phyloP scores from a whole-genome alignment of 2,329 filamentous ascomycete species.

The Metarhizium humberi region DNA sequence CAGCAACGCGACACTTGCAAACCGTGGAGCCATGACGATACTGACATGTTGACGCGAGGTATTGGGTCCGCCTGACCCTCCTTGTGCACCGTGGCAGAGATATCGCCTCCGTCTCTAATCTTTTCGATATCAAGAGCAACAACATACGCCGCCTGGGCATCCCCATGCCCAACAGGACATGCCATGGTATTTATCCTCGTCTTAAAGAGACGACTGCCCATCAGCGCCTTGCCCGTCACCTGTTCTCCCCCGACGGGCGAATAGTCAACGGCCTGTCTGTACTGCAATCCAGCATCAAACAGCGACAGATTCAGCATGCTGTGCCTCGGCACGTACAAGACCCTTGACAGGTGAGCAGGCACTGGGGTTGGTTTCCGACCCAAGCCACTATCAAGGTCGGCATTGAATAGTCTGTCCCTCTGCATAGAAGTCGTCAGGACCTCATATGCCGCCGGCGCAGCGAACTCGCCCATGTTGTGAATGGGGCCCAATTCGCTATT shows the following conservation, averaged over 20 bases:
- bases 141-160: neutral
- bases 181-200: conserved; percentile 3
- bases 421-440: too few relatives aligned
- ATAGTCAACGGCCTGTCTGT: neutral
- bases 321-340: conserved; percentile 5
- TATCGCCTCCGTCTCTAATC: neutral
- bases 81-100: conserved; percentile 1
- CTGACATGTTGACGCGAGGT: neutral
- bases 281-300: conserved; percentile 1
- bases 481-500: too few relatives aligned
- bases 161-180: neutral
- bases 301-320: conserved; percentile 1
- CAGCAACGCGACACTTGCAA: neutral
- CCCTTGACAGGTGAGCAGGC: conserved; percentile 2
- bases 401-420: too few relatives aligned
- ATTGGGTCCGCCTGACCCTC: neutral
- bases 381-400: conserved; percentile 2
- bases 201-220: conserved; percentile 5
- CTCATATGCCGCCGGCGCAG: too few relatives aligned
- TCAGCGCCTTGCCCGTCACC: neutral
- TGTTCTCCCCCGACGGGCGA: conserved; percentile 1
- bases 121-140: neutral
- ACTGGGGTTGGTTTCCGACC: conserved; percentile 3
- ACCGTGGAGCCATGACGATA: neutral
- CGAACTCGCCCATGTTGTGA: too few relatives aligned